These are phyloP conservation scores for Pythium volutum DNA, from an alignment of 352 stramenopile species.

Conservation along the genomic window DNA sequence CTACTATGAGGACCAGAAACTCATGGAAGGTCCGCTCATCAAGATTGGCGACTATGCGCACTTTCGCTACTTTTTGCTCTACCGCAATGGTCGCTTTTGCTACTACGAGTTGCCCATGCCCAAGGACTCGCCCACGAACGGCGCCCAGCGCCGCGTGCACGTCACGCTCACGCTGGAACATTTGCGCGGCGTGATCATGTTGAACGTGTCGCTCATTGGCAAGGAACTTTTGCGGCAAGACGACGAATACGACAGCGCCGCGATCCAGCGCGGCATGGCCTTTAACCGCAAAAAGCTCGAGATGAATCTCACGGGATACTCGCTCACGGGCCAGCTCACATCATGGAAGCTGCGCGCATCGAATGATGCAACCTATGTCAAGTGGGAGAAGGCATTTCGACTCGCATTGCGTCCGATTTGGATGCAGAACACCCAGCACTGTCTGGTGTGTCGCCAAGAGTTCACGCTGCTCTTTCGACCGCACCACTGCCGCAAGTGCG, in stretches of 20 bases:
- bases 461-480: conserved; percentile 74
- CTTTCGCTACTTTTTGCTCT: conserved; percentile 85
- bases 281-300: conserved; percentile 83
- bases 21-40: conserved; percentile 84
- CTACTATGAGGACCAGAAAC: conserved; percentile 82
- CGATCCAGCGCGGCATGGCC: conserved; percentile 63
- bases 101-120: conserved; percentile 85
- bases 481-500: conserved; percentile 84
- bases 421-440: conserved; percentile 72
- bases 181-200: conserved; percentile 81
- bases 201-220: conserved; percentile 69
- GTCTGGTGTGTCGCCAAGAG: conserved; percentile 70
- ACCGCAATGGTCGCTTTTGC: conserved; percentile 78
- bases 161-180: conserved; percentile 76
- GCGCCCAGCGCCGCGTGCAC: conserved; percentile 41
- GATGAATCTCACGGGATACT: conserved; percentile 81
- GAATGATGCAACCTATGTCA: conserved; percentile 68
- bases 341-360: conserved; percentile 75
- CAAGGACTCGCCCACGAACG: conserved; percentile 21
- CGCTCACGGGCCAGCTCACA: conserved; percentile 69
- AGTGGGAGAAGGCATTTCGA: conserved; percentile 80
- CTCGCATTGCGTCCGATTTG: conserved; percentile 74
- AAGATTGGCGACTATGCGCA: conserved; percentile 86
- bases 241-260: conserved; percentile 66
- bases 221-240: conserved; percentile 65